A percentile compares a stretch with the other conserved stretches of the same genome.
Conservation (phyloP, 345 rosid species). For the Mangifera indica region DNA sequence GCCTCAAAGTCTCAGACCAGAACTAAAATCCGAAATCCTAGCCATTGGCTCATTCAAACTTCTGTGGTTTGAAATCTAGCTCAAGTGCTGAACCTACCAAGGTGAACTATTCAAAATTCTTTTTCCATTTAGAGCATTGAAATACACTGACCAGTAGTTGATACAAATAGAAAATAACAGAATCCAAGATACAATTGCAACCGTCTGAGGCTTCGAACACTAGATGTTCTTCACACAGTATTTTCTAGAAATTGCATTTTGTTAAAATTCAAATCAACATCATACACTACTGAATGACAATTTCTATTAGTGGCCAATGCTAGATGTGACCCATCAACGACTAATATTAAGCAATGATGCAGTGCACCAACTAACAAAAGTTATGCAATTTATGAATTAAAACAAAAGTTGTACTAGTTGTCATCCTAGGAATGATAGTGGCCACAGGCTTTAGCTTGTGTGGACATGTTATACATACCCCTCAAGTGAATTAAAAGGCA, state of each 20-base stretch:
- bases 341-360: conserved; percentile 3
- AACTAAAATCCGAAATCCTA: background rate
- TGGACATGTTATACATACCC: conserved; percentile 24
- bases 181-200: conserved; percentile 7
- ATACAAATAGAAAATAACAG: background rate
- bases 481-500: conserved; percentile 28
- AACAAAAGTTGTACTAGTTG: conserved; percentile 11
- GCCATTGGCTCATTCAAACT: conserved; percentile 2
- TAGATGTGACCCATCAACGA: conserved; percentile 14
- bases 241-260: conserved; percentile 15
- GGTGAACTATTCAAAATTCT: conserved; percentile 1
- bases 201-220: background rate
- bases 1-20: background rate
- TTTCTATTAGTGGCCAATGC: conserved; percentile 11
- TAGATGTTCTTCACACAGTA: background rate
- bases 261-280: conserved; percentile 16
- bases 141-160: background rate
- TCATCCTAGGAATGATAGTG: conserved; percentile 18
- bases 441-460: conserved; percentile 18
- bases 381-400: conserved; percentile 6
- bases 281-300: conserved; percentile 16
- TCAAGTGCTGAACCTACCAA: background rate
- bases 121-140: background rate
- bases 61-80: background rate
- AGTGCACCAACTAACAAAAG: conserved; percentile 20